Percentiles rank a stretch among this genome's conserved stretches.
Conservation (phyloP, 441 rosid genomes). For the Breynia disticha region DNA sequence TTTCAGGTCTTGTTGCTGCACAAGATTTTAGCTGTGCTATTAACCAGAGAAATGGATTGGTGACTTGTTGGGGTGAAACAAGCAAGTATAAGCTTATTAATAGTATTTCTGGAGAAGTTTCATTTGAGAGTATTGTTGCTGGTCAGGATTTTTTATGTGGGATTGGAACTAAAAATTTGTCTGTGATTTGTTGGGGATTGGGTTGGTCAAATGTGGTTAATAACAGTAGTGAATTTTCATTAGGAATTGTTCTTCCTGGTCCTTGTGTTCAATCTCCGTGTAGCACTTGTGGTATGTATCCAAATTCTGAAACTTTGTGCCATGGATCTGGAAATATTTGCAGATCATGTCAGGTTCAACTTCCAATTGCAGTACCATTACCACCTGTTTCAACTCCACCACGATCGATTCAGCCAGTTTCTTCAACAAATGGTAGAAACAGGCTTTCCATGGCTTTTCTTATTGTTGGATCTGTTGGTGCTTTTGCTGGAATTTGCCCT, state of each 20-base stretch:
- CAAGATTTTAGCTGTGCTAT: conserved; percentile 48
- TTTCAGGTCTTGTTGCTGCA: conserved; percentile 40
- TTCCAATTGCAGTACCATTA: conserved; percentile 37
- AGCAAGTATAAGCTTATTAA: conserved; percentile 12
- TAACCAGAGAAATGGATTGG: conserved; percentile 28
- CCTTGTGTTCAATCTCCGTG: conserved; percentile 45
- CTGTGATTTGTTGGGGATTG: conserved; percentile 44
- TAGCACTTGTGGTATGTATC: conserved; percentile 34
- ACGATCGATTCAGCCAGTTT: conserved; percentile 11
- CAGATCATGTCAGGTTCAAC: conserved; percentile 33
- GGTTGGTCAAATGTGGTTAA: conserved; percentile 30
- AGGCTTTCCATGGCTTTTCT: conserved; percentile 24
- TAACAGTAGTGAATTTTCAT: conserved; percentile 13
- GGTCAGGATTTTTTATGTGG: conserved; percentile 46
- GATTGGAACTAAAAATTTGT: conserved; percentile 33
- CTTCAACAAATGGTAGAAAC: conserved; percentile 9
- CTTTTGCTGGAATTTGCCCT: conserved; percentile 33
- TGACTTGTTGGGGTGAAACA: conserved; percentile 61
- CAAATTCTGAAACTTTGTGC: conserved; percentile 37
- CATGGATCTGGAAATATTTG: conserved; percentile 44
- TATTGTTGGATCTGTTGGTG: conserved; percentile 42
- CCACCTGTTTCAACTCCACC: conserved; percentile 18
- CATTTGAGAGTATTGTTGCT: conserved; percentile 38
- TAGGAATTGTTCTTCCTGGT: conserved; percentile 43
- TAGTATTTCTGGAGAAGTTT: conserved; percentile 11